Base-by-base conservation (phyloP, 257 asterid genomes). In the Prunella vulgaris region DNA sequence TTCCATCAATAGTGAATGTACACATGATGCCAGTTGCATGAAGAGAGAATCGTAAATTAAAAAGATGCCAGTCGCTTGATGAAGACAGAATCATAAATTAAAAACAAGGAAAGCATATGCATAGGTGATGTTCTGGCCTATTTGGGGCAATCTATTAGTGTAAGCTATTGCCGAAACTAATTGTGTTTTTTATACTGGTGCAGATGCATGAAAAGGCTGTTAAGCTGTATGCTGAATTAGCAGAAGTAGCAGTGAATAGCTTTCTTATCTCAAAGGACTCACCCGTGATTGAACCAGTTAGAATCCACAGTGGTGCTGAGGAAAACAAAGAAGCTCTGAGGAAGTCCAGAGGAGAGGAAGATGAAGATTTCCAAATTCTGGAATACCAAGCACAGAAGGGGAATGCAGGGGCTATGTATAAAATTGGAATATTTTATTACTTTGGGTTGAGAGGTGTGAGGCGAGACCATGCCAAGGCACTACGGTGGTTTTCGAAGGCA, bases 271-370 rank as follows among this genome's bases (percentile, higher is more conserved):
- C 97, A 0, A 94, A 87, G 84, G 97, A 91, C 79, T 94, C 97
- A 5, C 97, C 97, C 2, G 93, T 90, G 63, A 84, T 94, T 42
- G 99, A 94, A 73, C 97, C 97, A 48, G 79, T 94, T 72, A 83
- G 99, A 84, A 94, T 94, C 78, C 99, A 94, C 79, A 91, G 69
- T 68, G 98, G 99, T 54, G 87, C 95, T n/a, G 99, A 94, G 87
- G 99, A 94, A 76, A 94, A 94, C 48, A 94, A 91, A 83, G 97
- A 87, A 72, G 99, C 97, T 7, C 85, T 94, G 40, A 87, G 99
- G 68, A 91, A 87, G 78, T 91, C 96, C 12, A 84, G 96, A 76
- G 99, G 99, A 44, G 99, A 94, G 82, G 99, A 94, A 74, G 97
- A 91, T 74, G 97, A 94, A 75, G 97, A 94, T 80, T 94, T 94